These are phyloP conservation scores for Dendryphion nanum DNA, from an alignment of 2,329 filamentous ascomycete genomes.

Conservation along the genomic window DNA sequence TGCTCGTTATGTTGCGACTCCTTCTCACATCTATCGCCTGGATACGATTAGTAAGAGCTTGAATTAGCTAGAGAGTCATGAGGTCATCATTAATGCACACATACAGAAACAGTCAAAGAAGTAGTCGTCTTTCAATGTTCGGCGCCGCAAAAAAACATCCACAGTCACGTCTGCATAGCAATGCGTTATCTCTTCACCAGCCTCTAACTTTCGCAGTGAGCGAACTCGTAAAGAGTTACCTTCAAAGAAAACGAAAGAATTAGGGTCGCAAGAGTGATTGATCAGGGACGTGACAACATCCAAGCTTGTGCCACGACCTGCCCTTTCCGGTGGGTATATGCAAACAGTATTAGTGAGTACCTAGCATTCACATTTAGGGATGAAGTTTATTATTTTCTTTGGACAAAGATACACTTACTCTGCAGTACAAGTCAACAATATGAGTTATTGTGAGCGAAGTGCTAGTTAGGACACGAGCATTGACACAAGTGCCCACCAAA, in stretches of 20 bases:
- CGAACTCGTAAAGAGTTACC: neutral
- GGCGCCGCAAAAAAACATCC: neutral
- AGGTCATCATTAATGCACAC: no score
- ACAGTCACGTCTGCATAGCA: neutral
- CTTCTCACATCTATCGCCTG: conserved; percentile 2
- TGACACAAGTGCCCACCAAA: neutral
- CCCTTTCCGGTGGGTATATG: neutral
- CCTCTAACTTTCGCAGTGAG: neutral
- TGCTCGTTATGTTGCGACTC: neutral
- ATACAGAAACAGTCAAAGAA: neutral
- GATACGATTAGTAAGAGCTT: neutral
- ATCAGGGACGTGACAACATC: conserved; percentile 1
- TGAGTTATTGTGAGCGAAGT: neutral
- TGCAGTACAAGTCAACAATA: neutral
- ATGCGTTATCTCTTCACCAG: neutral
- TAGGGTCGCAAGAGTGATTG: neutral
- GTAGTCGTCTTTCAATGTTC: neutral
- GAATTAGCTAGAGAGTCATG: neutral
- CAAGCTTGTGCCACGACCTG: neutral
- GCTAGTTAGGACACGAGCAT: neutral
- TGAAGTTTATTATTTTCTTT: neutral
- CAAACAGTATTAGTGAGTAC: neutral
- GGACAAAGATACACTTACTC: neutral
- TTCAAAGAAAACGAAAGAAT: neutral
- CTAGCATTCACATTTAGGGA: neutral